Evolutionary conservation across 2,329 filamentous ascomycete species (phyloP).

Genomic region (Cladobotryum mycophilum): DNA sequence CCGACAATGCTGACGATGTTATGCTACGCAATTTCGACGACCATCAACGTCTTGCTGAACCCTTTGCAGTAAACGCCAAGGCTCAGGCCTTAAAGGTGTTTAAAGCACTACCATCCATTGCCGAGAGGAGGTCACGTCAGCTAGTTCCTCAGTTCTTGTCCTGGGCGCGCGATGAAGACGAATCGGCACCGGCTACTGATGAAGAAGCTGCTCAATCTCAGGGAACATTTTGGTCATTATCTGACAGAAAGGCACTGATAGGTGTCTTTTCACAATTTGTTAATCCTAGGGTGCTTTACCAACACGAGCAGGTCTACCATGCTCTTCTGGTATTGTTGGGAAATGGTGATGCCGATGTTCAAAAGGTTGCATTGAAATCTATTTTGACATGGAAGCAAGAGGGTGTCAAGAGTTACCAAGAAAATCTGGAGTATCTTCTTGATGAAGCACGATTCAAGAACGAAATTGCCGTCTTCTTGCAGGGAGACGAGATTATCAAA

Average conservation of each 20-base stretch:
- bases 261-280: constrained; percentile 75
- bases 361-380: constrained; percentile 76
- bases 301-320: constrained; percentile 66
- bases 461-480: constrained; percentile 83
- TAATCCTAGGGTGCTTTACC: constrained; percentile 81
- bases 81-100: constrained; percentile 76
- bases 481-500: constrained; percentile 66
- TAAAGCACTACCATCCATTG: constrained; percentile 63
- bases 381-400: constrained; percentile 85
- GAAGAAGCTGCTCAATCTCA: constrained; percentile 29
- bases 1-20: constrained; percentile 47
- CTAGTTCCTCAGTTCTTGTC: constrained; percentile 80
- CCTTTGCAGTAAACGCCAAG: constrained; percentile 53
- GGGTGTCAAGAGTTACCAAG: constrained; percentile 69
- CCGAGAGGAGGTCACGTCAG: constrained; percentile 78
- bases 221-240: constrained; percentile 57
- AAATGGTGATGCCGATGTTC: constrained; percentile 86
- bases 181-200: constrained; percentile 24
- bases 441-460: constrained; percentile 91
- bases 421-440: constrained; percentile 77
- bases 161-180: constrained; percentile 59
- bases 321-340: constrained; percentile 69
- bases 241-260: constrained; percentile 79
- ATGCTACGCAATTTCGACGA: constrained; percentile 60
- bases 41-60: constrained; percentile 50